phyloP scores from a whole-genome alignment of 345 rosid species.

The Lagerstroemia speciosa region DNA sequence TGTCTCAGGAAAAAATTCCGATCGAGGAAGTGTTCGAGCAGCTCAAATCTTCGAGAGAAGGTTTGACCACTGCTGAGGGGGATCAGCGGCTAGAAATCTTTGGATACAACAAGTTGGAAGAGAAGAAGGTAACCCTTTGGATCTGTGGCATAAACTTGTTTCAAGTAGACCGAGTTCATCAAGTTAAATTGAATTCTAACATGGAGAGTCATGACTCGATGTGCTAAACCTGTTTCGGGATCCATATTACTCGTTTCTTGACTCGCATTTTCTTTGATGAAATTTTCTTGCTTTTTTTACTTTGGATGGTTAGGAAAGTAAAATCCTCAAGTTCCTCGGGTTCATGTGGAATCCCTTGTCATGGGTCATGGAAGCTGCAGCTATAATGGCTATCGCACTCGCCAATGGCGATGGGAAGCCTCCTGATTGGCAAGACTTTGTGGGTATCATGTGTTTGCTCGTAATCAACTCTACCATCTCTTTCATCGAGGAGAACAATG shows the following conservation, averaged over 20 bases:
- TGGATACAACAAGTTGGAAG: slow-evolving; percentile 68
- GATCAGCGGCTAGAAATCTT: slow-evolving; percentile 63
- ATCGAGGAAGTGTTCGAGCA: slow-evolving; percentile 85
- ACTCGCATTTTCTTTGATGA: neutral
- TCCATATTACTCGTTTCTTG: too few relatives aligned
- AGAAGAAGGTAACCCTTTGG: neutral
- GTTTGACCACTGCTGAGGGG: slow-evolving; percentile 55
- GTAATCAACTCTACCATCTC: slow-evolving; percentile 77
- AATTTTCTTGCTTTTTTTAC: neutral
- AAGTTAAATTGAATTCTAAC: too few relatives aligned
- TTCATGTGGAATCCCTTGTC: slow-evolving; percentile 93
- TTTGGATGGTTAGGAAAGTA: slow-evolving; percentile 47
- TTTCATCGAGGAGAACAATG: slow-evolving; percentile 79
- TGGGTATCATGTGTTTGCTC: slow-evolving; percentile 63
- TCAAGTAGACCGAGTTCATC: neutral
- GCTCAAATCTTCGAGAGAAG: slow-evolving; percentile 66
- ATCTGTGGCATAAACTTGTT: neutral
- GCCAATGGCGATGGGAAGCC: slow-evolving; percentile 63
- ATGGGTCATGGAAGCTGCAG: slow-evolving; percentile 92
- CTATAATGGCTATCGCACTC: slow-evolving; percentile 75
- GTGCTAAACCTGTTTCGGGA: too few relatives aligned
- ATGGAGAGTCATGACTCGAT: too few relatives aligned
- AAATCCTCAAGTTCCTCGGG: slow-evolving; percentile 66
- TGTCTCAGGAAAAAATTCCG: slow-evolving; percentile 62
- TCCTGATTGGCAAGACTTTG: slow-evolving; percentile 75